These are phyloP conservation scores for Coemansia sp. DNA, from an alignment of 192 early-diverging fungal species.

Conservation along the genomic window DNA sequence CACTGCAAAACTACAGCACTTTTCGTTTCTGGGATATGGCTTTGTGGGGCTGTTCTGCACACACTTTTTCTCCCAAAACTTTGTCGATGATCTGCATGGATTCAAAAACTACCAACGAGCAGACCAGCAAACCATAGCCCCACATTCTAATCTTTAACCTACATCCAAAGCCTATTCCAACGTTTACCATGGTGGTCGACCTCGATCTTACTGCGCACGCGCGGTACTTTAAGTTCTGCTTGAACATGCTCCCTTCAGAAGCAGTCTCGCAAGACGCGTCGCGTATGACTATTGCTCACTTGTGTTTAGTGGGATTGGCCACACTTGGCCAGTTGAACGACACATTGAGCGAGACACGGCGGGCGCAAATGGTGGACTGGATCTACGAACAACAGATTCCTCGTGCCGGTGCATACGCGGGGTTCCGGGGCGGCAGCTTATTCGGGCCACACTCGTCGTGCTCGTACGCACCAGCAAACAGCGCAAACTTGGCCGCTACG, in stretches of 20 bases:
- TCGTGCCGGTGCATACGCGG: slow-evolving; percentile 23
- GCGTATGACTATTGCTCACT: slow-evolving; percentile 86
- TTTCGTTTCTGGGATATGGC: no score
- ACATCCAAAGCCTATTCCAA: background rate
- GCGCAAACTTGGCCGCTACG: slow-evolving; percentile 72
- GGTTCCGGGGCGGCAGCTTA: slow-evolving; percentile 56
- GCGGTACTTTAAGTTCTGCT: slow-evolving; percentile 67
- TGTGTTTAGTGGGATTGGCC: slow-evolving; percentile 78
- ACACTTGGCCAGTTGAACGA: slow-evolving; percentile 69
- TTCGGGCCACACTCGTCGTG: slow-evolving; percentile 39
- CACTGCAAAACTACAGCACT: no score
- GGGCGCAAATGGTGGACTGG: slow-evolving; percentile 84
- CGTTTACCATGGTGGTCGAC: background rate
- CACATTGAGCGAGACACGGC: slow-evolving; percentile 54
- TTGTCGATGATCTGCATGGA: background rate
- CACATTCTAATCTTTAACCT: no score
- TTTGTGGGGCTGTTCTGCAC: no score
- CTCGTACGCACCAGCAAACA: slow-evolving; percentile 34
- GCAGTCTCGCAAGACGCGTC: slow-evolving; percentile 70
- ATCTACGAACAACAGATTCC: slow-evolving; percentile 91
- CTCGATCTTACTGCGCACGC: slow-evolving; percentile 59
- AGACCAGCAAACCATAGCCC: background rate
- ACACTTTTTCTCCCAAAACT: background rate
- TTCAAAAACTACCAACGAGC: background rate
- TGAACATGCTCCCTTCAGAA: slow-evolving; percentile 69